These are phyloP conservation scores for Aspergillus ibericus DNA, from an alignment of 2,329 filamentous ascomycete species.

Conservation along the genomic window DNA sequence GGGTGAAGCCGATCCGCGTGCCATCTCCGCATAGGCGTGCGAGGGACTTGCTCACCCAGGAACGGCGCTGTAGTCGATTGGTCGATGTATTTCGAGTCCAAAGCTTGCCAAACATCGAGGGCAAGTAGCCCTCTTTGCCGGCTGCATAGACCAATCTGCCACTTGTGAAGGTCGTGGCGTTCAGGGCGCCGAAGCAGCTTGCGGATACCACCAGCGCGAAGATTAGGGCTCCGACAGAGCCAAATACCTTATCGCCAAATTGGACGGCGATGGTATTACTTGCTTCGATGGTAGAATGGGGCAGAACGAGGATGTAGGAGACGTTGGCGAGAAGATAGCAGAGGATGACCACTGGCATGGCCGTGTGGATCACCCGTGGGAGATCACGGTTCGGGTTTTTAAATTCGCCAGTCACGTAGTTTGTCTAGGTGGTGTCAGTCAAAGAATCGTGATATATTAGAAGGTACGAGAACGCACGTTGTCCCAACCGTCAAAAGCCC, in stretches of 20 bases:
- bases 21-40: constrained; percentile 70
- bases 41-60: constrained; percentile 60
- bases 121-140: constrained; percentile 92
- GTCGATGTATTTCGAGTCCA: constrained; percentile 57
- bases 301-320: constrained; percentile 91
- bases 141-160: constrained; percentile 91
- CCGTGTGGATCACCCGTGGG: constrained; percentile 91
- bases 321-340: constrained; percentile 90
- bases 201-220: constrained; percentile 87
- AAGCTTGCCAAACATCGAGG: constrained; percentile 76
- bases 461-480: constrained; percentile 64
- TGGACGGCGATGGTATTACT: constrained; percentile 95
- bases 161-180: constrained; percentile 90
- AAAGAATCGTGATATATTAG: neutral
- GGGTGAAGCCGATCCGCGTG: constrained; percentile 83
- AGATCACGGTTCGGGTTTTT: constrained; percentile 86
- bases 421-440: constrained; percentile 61
- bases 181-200: constrained; percentile 91
- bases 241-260: constrained; percentile 89
- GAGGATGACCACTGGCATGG: constrained; percentile 89
- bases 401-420: constrained; percentile 97
- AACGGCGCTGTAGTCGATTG: constrained; percentile 45
- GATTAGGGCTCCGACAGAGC: constrained; percentile 74
- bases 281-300: constrained; percentile 73
- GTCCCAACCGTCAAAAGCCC: constrained; percentile 99